A percentile compares a stretch with the other conserved stretches of the same genome.
Evolutionary conservation across 2,329 filamentous ascomycete genomes (phyloP).

Genomic region (Beauveria asiatica): DNA sequence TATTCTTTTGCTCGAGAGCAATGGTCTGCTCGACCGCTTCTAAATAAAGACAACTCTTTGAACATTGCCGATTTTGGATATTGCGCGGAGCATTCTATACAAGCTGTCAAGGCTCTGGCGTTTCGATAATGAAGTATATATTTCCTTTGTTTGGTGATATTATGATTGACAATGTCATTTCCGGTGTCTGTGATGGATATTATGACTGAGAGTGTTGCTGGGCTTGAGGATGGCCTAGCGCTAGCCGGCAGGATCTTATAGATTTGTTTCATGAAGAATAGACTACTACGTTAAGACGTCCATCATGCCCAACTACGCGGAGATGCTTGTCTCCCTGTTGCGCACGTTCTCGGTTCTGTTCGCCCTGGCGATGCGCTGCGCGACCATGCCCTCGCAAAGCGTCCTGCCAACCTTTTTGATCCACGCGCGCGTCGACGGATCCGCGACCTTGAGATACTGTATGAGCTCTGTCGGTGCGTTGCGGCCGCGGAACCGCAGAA

Average conservation of each 20-base stretch:
- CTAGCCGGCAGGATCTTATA: background rate
- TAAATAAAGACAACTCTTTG: constrained; percentile 22
- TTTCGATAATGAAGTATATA: background rate
- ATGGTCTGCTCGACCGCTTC: constrained; percentile 72
- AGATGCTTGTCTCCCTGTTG: background rate
- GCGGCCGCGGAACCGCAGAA: background rate
- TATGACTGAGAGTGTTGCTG: background rate
- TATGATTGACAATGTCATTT: background rate
- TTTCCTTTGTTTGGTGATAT: background rate
- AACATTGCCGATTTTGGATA: background rate
- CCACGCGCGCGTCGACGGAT: constrained; percentile 5
- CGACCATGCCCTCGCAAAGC: constrained; percentile 1
- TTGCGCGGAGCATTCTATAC: background rate
- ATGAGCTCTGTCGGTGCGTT: background rate
- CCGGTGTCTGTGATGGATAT: background rate
- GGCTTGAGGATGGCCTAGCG: background rate
- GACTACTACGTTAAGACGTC: background rate
- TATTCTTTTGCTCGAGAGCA: constrained; percentile 80
- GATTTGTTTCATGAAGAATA: background rate
- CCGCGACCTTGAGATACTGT: background rate
- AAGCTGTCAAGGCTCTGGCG: background rate
- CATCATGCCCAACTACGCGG: background rate
- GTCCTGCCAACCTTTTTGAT: constrained; percentile 2
- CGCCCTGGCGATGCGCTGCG: background rate
- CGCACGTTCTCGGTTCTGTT: background rate